Evolutionary conservation across 257 asterid genomes (phyloP), one percentile per base, ranked within the genome.

Genomic region (Ajuga chamaepitys): DNA sequence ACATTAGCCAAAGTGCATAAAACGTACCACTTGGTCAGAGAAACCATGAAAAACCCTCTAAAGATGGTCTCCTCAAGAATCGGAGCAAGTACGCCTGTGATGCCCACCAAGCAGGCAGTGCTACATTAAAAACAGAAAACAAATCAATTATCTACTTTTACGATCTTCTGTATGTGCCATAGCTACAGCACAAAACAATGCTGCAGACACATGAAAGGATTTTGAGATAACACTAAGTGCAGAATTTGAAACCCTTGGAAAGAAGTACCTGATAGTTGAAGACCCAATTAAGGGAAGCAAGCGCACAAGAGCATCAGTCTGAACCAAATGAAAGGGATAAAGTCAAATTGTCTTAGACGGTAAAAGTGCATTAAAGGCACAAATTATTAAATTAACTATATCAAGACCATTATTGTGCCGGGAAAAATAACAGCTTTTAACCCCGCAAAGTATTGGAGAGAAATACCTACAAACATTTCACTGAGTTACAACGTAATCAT

Each of bases 261-360:
- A 4, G 35, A 48, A 69, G 41, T 84, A 94, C 99, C 99, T 94
- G 83, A 85, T 80, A 62, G 64, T 76, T 54, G 99, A 94, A 50
- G 96, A 84, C 62, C 99, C 99, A 28, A 94, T 94, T 75, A 94
- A 58, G 4, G 99, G 99, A 73, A 94, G 99, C 80, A 94, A 85
- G 65, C 81, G 94, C 73, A 85, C 81, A 8, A 94, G 95, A 61
- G 99, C 97, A 78, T 94, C 97, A 41, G 97, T 88, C 99, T 94
- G 81, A 51, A 77, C 24, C 58, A 76, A 46, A 64, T 28, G 48
- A 45, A 47, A 58, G 52, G 35, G 60, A 64, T 20, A n/a, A 21
- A 21, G 30, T 47, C 26, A 32, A 53, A 68, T 32, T 9, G 25
- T 53, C 48, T 24, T 54, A 5, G 35, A 62, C 35, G 50, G 53